These are phyloP conservation scores for Aureobasidium sp. DNA, from an alignment of 2,329 filamentous ascomycete genomes.

Conservation along the genomic window DNA sequence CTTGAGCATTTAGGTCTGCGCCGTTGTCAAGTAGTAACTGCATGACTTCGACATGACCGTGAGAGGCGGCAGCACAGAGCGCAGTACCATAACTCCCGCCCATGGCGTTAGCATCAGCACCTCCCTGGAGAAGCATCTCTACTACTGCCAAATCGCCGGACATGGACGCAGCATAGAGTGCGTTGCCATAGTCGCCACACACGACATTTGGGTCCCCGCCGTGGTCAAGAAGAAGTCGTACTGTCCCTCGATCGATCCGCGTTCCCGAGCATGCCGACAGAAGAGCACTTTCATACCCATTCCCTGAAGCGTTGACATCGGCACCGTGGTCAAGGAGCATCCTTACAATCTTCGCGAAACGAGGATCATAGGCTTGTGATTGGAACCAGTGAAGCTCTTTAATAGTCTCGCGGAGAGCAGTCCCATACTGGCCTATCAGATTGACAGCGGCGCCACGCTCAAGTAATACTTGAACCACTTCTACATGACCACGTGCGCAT, in stretches of 20 bases:
- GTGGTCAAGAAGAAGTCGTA: background rate
- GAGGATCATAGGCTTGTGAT: background rate
- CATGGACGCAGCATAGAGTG: background rate
- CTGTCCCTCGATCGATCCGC: background rate
- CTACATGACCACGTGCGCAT: slow-evolving; percentile 23
- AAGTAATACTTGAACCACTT: slow-evolving; percentile 28
- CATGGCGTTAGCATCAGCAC: background rate
- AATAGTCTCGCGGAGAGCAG: background rate
- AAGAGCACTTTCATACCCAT: background rate
- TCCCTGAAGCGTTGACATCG: background rate
- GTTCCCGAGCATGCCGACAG: background rate
- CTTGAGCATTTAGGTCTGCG: background rate
- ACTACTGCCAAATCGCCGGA: too few relatives aligned
- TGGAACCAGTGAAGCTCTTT: background rate
- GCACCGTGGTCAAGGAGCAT: background rate
- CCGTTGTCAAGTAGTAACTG: background rate
- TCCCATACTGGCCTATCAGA: background rate
- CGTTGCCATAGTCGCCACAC: background rate
- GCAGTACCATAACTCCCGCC: background rate
- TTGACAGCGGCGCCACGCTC: slow-evolving; percentile 26
- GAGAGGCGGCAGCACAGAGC: background rate
- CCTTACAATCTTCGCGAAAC: too few relatives aligned
- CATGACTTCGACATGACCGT: background rate
- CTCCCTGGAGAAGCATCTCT: too few relatives aligned
- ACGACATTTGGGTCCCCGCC: background rate